phyloP scores from a whole-genome alignment of 2,329 filamentous ascomycete genomes.

The Emmonsiellopsis sp. region DNA sequence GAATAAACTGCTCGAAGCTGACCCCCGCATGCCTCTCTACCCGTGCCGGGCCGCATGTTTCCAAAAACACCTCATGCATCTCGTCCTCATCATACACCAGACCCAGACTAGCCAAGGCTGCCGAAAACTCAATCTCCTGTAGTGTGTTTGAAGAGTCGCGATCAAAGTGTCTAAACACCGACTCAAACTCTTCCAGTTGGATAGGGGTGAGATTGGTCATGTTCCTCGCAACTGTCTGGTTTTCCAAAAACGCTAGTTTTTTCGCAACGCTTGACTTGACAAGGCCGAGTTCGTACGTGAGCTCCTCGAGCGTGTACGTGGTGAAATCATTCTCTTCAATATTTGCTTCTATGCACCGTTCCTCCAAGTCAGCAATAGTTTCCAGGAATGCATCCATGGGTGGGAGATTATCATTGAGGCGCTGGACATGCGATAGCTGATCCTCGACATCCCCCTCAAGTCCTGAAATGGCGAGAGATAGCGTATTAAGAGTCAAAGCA shows the following conservation, averaged over 20 bases:
- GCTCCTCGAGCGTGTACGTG: conserved; percentile 96
- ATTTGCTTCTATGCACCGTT: conserved; percentile 88
- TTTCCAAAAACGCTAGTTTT: conserved; percentile 93
- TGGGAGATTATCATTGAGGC: conserved; percentile 72
- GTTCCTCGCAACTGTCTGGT: conserved; percentile 94
- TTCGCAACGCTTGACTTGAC: conserved; percentile 90
- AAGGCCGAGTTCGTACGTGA: conserved; percentile 83
- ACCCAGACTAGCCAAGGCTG: conserved; percentile 86
- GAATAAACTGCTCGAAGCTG: conserved; percentile 96
- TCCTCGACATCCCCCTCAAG: conserved; percentile 95
- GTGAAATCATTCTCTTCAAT: conserved; percentile 99
- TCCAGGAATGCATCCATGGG: conserved; percentile 87
- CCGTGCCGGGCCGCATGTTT: conserved; percentile 56
- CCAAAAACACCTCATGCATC: conserved; percentile 91
- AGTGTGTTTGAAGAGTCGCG: conserved; percentile 83
- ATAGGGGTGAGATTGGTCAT: conserved; percentile 99
- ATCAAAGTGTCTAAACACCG: conserved; percentile 96
- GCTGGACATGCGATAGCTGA: conserved; percentile 77
- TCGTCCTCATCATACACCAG: conserved; percentile 95
- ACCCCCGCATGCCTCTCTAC: conserved; percentile 60
- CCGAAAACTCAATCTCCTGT: conserved; percentile 90
- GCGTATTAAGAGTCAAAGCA: conserved; percentile 85
- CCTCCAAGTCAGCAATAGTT: conserved; percentile 75
- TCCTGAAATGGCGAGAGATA: conserved; percentile 91
- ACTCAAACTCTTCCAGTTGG: conserved; percentile 96